phyloP scores from a whole-genome alignment of 352 stramenopile genomes.

The Saprolegnia parasitica region DNA sequence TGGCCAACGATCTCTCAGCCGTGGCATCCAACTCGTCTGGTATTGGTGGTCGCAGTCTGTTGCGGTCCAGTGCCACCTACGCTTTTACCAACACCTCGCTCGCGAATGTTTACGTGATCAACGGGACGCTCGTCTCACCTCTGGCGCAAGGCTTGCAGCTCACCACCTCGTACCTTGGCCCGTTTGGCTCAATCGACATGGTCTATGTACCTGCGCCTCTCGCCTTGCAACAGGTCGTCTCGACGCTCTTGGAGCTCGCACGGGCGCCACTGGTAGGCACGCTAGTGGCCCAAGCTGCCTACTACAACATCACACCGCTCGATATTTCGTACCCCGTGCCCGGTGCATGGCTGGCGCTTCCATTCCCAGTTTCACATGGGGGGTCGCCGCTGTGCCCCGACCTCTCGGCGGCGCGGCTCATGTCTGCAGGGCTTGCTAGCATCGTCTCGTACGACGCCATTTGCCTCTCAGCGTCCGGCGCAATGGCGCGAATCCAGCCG shows the following conservation, averaged over 20 bases:
- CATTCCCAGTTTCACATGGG: background rate
- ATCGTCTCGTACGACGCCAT: no score
- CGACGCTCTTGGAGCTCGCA: background rate
- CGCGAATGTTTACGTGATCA: background rate
- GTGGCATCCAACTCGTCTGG: background rate
- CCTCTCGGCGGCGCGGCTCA: background rate
- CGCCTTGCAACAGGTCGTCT: background rate
- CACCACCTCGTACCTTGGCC: background rate
- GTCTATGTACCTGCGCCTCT: background rate
- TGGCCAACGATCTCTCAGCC: slow-evolving; percentile 2
- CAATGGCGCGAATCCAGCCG: no score
- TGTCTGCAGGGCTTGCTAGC: no score
- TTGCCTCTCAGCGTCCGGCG: no score
- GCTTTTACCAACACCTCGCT: background rate
- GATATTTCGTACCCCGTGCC: background rate
- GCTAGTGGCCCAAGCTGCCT: background rate
- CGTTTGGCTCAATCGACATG: slow-evolving; percentile 8
- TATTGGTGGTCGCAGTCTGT: background rate
- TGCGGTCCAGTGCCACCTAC: background rate
- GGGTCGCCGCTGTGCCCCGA: background rate
- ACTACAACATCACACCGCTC: background rate
- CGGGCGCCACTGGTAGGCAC: background rate
- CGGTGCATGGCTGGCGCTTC: background rate
- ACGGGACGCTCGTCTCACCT: background rate
- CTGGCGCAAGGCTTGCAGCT: background rate